Percentiles rank a stretch among this genome's conserved stretches.
Evolutionary conservation across 148 eudicot species (phyloP).

Genomic region (Persicaria maculosa): DNA sequence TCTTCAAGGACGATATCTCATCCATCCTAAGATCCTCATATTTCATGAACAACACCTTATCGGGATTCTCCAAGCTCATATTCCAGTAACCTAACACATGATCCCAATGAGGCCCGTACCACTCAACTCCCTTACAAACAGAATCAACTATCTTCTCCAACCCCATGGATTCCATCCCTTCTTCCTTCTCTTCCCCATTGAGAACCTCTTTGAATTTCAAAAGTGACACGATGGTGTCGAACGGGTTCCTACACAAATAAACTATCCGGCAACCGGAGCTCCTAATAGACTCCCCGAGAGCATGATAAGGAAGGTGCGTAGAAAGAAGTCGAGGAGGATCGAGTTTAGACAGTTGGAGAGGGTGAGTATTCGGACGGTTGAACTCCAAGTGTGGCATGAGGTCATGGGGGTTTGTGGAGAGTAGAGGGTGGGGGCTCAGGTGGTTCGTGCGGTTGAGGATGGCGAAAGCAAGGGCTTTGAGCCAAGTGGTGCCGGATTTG

Average conservation of each 20-base stretch:
- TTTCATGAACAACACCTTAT: slow-evolving; percentile 35
- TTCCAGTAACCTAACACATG: slow-evolving; percentile 18
- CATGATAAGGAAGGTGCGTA: too few species aligned
- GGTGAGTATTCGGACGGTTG: too few species aligned
- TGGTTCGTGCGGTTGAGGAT: too few species aligned
- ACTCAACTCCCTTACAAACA: slow-evolving; percentile 3
- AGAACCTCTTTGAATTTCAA: neutral
- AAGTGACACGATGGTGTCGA: slow-evolving; percentile 15
- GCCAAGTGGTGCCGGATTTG: too few species aligned
- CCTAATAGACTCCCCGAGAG: too few species aligned
- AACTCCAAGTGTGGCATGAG: too few species aligned
- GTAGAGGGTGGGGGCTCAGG: too few species aligned
- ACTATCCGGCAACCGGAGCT: neutral
- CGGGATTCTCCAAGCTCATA: slow-evolving; percentile 19
- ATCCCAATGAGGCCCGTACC: slow-evolving; percentile 4
- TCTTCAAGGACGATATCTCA: slow-evolving; percentile 1
- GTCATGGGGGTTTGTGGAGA: too few species aligned
- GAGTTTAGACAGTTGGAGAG: too few species aligned
- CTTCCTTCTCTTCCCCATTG: neutral
- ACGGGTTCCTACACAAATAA: slow-evolving; percentile 17
- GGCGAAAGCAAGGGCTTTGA: too few species aligned
- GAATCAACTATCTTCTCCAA: neutral
- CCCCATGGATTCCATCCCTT: neutral
- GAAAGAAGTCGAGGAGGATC: too few species aligned
- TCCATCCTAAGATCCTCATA: slow-evolving; percentile 41